Base-by-base conservation (phyloP, 495 filamentous ascomycete species). In the Polyplosphaeria fusca region DNA sequence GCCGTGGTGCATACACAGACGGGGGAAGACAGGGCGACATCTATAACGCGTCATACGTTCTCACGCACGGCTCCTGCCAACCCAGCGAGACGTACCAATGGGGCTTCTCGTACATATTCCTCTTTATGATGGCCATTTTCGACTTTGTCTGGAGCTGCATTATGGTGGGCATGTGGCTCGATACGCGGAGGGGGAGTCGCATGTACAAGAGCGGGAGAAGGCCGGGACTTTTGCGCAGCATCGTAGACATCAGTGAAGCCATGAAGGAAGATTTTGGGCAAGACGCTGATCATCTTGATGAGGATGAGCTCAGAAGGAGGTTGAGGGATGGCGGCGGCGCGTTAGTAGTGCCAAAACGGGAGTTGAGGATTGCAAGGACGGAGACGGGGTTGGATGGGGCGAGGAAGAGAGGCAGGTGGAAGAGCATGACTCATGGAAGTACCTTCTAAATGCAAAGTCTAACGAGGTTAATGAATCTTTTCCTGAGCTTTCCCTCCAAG, bases 41-140 rank as follows among this genome's bases (percentile, higher is more conserved):
- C 22, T 47, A 52, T 42, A 48, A 32, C 26, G 19, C 9, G 11
- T 24, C 23, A 3, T 68, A 58, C 4, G 37, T 47, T 16, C n/a
- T 38, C 40, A 18, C 28, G 5, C 43, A 53, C 22, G 59, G 49
- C 23, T 55, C 41, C 12, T 58, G 55, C 41, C 44, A 46, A n/a
- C 41, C 52, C 5, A 47, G 18, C 16, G 61, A 49, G 47, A 63
- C 46, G 22, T 68, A 53, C 46, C 56, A 45, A 22, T 70, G 65
- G 65, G 63, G 65, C 19, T 66, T 68, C 51, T 70, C 67, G 5
- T 68, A 62, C 32, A 52, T 66, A 4, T 55, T 70, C 20, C 26
- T 68, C 7, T 61, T 64, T 40, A 64, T 68, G 41, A 40, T 64
- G 3, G 35, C 58, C 16, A 55, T 52, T 18, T 56, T 61, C 32